Base-by-base conservation (phyloP, 2,329 filamentous ascomycete species). In the Phyllosticta citrichinensis region DNA sequence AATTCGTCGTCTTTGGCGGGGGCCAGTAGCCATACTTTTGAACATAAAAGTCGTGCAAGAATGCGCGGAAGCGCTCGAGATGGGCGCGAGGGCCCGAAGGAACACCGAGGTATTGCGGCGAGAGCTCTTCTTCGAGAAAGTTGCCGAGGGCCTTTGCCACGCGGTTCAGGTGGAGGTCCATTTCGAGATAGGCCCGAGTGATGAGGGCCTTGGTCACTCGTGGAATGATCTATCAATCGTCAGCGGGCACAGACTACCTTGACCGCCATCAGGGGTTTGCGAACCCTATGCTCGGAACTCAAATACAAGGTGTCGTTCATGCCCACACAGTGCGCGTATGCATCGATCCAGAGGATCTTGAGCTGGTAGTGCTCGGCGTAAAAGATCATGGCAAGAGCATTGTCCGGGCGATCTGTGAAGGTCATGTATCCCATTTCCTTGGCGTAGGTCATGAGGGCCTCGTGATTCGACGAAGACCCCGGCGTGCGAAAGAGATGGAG, bases 291-390 rank as follows among this genome's bases (percentile, higher is more conserved):
- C 64, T 88, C 87, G 1, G 79, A 70, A 65, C 80, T 82, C 5
- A 74, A 68, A 51, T 78, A 75, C 5, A 92, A 64, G 25, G 77
- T 76, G 20, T 87, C 83, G 63, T 81, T 82, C 88, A 93, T 91
- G 52, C 89, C 89, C 40, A 87, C 86, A 68, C 88, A 91, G 68
- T 94, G 89, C 14, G 83, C 80, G 72, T 92, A 91, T 0, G 89
- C 85, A 67, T 89, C 82, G 11, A 85, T 80, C 77, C 89, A 93
- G 12, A 89, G 73, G n/a, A 84, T 80, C 58, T 77, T 78, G 25
- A 87, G 72, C 57, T 82, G 80, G 64, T 85, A 86, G 22, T 79
- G 76, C 68, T 93, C 89, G 1, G 87, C 85, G 52, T 91, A 80
- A 57, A 82, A 81, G 12, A 93, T 74, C 53, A 86, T 76, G 0